These are phyloP conservation scores for Scheffersomyces illinoinensis DNA, from an alignment of 1,139 yeast species.

Conservation along the genomic window DNA sequence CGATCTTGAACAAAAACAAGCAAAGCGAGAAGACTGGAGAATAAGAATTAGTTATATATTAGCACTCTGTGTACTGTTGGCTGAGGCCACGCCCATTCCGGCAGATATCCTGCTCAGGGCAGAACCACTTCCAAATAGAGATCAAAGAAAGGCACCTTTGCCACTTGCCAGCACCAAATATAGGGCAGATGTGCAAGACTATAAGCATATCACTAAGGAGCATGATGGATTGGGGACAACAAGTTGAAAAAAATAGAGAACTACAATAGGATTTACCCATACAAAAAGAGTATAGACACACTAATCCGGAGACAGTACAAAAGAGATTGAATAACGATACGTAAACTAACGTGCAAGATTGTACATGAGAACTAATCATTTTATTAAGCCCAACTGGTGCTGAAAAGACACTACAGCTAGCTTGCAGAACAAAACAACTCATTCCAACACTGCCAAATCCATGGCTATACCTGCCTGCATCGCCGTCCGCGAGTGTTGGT, in stretches of 20 bases:
- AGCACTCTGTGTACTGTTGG: neutral
- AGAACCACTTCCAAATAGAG: neutral
- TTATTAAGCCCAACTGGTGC: too few species aligned
- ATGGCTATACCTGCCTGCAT: neutral
- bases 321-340: neutral
- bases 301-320: neutral
- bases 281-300: neutral
- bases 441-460: neutral
- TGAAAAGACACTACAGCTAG: neutral
- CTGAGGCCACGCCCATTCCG: slow-evolving; percentile 25
- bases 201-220: too few species aligned
- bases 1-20: neutral
- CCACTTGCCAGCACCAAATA: neutral
- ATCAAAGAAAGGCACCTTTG: neutral
- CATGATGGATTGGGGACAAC: neutral
- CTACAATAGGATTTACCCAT: neutral
- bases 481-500: neutral
- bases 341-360: neutral
- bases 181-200: neutral
- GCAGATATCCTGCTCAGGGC: slow-evolving; percentile 24
- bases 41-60: neutral
- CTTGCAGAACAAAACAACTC: neutral
- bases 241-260: too few species aligned
- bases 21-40: neutral
- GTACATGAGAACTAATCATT: neutral